Conservation (phyloP, 225 moss, liverwort and hornwort genomes). For the Marchantia paleacea region DNA sequence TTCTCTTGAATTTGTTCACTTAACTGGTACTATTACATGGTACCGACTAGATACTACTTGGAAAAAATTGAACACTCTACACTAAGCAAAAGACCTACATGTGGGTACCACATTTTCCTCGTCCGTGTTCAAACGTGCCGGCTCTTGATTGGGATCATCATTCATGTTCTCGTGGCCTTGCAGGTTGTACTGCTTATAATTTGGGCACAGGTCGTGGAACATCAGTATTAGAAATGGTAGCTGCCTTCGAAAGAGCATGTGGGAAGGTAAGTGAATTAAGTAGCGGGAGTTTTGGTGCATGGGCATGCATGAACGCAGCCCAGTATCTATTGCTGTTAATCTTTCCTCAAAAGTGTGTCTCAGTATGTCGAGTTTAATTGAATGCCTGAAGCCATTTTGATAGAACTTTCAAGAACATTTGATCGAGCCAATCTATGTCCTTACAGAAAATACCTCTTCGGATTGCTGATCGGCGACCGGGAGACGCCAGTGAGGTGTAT, state of each 20-base stretch:
- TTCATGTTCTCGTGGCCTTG: background rate
- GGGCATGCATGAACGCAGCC: background rate
- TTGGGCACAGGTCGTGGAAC: conserved; percentile 95
- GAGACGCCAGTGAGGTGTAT: conserved; percentile 89
- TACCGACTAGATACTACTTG: no score
- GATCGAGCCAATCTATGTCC: background rate
- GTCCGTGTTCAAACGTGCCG: background rate
- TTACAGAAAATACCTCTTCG: conserved; percentile 74
- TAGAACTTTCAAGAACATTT: background rate
- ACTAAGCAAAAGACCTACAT: background rate
- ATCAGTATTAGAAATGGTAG: conserved; percentile 89
- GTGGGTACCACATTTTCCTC: background rate
- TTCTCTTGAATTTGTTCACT: no score
- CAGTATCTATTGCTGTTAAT: background rate
- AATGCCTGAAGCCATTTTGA: background rate
- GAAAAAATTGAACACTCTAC: background rate
- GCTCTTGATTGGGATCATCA: background rate
- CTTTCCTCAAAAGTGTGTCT: background rate
- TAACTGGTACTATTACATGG: no score
- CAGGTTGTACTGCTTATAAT: conserved; percentile 89
- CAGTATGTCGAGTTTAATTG: background rate
- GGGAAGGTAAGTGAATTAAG: conserved; percentile 57
- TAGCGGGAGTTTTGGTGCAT: background rate
- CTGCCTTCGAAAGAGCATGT: conserved; percentile 90
- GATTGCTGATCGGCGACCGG: conserved; percentile 71